Conservation (phyloP, 768 basidiomycete species). For the Amanita phalloides region DNA sequence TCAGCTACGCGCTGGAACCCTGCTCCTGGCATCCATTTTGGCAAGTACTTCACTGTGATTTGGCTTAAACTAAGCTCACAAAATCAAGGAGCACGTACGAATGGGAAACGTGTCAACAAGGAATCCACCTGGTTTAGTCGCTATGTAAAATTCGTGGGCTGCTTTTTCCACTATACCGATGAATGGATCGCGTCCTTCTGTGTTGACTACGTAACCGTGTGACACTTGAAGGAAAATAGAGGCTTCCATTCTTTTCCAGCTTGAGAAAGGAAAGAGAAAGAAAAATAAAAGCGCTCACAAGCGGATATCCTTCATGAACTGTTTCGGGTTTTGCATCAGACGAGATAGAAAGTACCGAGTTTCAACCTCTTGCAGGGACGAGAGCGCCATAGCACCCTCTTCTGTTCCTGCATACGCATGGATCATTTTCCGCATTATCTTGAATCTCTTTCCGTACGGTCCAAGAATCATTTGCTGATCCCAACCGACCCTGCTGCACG, state of each 20-base stretch:
- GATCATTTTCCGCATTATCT: constrained; percentile 24
- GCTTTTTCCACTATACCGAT: constrained; percentile 20
- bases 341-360: constrained; percentile 15
- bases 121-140: constrained; percentile 22
- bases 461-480: constrained; percentile 13
- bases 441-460: constrained; percentile 11
- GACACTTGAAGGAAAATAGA: constrained; percentile 24
- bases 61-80: not conserved
- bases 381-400: constrained; percentile 20
- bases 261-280: not conserved
- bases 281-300: constrained; percentile 13
- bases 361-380: constrained; percentile 17
- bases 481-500: not conserved
- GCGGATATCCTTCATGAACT: constrained; percentile 16
- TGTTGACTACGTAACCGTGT: constrained; percentile 26
- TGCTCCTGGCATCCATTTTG: constrained; percentile 32
- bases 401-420: constrained; percentile 24
- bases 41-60: constrained; percentile 11
- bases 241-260: constrained; percentile 18
- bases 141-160: constrained; percentile 12
- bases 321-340: constrained; percentile 18
- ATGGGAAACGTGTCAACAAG: constrained; percentile 28
- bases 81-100: constrained; percentile 11
- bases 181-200: constrained; percentile 19
- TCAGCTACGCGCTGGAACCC: constrained; percentile 23